These are phyloP conservation scores for Chalara sp. DNA, from an alignment of 2,329 filamentous ascomycete genomes.

Conservation along the genomic window DNA sequence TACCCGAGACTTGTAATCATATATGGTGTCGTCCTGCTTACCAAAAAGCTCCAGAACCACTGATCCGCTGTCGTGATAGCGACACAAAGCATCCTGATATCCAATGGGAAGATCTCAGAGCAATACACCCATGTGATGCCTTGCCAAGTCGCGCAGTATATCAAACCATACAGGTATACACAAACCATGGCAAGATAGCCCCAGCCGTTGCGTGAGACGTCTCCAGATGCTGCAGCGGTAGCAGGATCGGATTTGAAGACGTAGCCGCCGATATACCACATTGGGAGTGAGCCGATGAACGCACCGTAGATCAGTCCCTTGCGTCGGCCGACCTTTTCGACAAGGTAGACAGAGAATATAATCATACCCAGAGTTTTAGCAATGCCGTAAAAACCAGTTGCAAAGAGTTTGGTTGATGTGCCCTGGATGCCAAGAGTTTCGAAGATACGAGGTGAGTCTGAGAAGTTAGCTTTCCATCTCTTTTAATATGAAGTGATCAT, in stretches of 20 bases:
- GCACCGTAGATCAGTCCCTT: conserved; percentile 34
- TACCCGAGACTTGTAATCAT: conserved; percentile 11
- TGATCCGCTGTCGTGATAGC: conserved; percentile 14
- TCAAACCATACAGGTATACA: conserved; percentile 20
- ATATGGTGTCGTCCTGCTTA: conserved; percentile 20
- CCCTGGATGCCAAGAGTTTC: conserved; percentile 46
- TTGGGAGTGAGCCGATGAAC: conserved; percentile 32
- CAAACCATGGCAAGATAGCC: conserved; percentile 9
- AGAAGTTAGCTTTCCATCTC: no score
- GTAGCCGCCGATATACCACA: conserved; percentile 36
- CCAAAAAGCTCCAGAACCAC: conserved; percentile 23
- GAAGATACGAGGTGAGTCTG: conserved; percentile 46
- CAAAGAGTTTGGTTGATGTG: conserved; percentile 45
- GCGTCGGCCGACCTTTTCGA: conserved; percentile 33
- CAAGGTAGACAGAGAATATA: conserved; percentile 38
- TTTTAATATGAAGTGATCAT: no score
- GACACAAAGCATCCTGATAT: conserved; percentile 6
- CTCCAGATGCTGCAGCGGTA: neutral
- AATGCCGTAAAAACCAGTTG: conserved; percentile 50
- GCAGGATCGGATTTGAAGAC: conserved; percentile 29
- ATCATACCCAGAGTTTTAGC: conserved; percentile 47
- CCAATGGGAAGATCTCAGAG: conserved; percentile 22
- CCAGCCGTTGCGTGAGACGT: conserved; percentile 34
- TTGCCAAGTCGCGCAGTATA: conserved; percentile 42
- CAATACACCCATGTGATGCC: conserved; percentile 34